Conservation (phyloP, 805 yeast species). For the Zygoascus tannicola region DNA sequence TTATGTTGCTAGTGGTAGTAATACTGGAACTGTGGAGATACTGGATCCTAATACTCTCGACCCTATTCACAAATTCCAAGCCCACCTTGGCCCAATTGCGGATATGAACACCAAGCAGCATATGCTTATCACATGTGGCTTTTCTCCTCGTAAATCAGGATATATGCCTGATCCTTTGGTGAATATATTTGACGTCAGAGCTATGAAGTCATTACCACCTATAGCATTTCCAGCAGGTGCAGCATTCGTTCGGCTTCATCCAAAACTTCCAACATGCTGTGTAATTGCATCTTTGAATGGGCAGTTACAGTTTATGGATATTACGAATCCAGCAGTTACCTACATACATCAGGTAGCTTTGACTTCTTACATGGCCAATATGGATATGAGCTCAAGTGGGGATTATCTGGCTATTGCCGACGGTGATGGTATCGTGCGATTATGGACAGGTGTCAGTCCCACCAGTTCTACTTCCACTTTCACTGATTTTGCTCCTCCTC, state of each 20-base stretch:
- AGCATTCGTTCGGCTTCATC: conserved; percentile 72
- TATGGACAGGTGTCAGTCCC: conserved; percentile 48
- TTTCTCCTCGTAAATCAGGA: conserved; percentile 52
- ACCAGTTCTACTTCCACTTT: conserved; percentile 29
- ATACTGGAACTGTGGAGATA: conserved; percentile 28
- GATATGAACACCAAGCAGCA: conserved; percentile 31
- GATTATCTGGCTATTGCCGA: conserved; percentile 68
- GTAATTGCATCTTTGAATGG: conserved; percentile 69
- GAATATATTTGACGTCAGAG: conserved; percentile 68
- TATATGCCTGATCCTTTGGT: conserved; percentile 69
- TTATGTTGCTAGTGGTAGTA: conserved; percentile 27
- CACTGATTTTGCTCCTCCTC: conserved; percentile 45
- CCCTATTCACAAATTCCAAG: conserved; percentile 21
- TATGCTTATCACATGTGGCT: conserved; percentile 60
- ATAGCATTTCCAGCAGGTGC: conserved; percentile 89
- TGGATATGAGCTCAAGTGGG: conserved; percentile 61
- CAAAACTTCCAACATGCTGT: conserved; percentile 70
- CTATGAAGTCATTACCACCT: conserved; percentile 64
- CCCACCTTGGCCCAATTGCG: conserved; percentile 32
- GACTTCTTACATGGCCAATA: conserved; percentile 35
- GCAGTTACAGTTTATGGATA: conserved; percentile 76
- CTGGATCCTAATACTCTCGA: conserved; percentile 30
- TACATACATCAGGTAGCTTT: conserved; percentile 60
- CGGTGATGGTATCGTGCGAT: conserved; percentile 47
- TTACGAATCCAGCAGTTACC: conserved; percentile 64